These are phyloP conservation scores for Phallus indusiatus DNA, from an alignment of 768 basidiomycete species.

Conservation along the genomic window DNA sequence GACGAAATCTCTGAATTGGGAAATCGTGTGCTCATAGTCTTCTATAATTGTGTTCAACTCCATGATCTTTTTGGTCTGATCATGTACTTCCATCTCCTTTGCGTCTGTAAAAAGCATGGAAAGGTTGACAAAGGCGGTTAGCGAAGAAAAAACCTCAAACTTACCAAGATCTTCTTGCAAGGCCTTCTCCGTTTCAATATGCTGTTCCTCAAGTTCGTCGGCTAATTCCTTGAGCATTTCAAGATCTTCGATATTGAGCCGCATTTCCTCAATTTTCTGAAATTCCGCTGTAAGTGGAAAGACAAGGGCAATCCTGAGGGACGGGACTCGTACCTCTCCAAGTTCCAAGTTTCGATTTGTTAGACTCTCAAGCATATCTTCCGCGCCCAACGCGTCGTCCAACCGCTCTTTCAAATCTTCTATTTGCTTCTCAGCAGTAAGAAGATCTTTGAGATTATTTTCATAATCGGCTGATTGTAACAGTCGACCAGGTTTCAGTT, in stretches of 20 bases:
- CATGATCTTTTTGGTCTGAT: conserved; percentile 54
- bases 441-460: conserved; percentile 64
- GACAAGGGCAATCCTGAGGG: neutral
- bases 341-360: conserved; percentile 91
- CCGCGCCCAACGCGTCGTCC: conserved; percentile 90
- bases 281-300: neutral
- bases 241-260: conserved; percentile 90
- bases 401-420: conserved; percentile 91
- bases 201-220: conserved; percentile 96
- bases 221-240: conserved; percentile 93
- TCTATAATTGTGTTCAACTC: conserved; percentile 67
- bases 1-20: conserved; percentile 90
- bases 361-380: conserved; percentile 92
- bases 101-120: conserved; percentile 33
- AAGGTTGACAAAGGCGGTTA: neutral
- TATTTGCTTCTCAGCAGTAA: conserved; percentile 84
- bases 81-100: conserved; percentile 63
- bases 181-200: conserved; percentile 85
- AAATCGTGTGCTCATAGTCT: conserved; percentile 83
- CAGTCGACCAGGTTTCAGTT: neutral
- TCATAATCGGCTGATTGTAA: conserved; percentile 61
- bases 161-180: conserved; percentile 83
- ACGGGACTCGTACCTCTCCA: conserved; percentile 54
- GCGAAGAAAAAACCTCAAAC: conserved; percentile 16
- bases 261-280: conserved; percentile 98